Conservation (phyloP, 768 basidiomycete species). For the Cystobasidium onofrii region DNA sequence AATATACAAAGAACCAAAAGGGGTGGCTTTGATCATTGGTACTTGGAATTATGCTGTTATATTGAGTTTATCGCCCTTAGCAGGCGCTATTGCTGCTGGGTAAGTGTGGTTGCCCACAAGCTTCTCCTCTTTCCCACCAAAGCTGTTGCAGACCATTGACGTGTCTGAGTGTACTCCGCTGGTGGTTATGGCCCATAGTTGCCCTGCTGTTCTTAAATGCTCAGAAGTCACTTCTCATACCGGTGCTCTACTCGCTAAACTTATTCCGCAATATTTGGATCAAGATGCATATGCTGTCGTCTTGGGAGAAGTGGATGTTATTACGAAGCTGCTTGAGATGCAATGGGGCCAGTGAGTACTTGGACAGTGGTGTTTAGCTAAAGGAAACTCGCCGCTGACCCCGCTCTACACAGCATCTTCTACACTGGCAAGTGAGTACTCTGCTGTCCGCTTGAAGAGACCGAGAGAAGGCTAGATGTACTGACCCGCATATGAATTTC, state of each 20-base stretch:
- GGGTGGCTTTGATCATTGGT: conserved; percentile 40
- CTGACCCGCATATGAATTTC: no score
- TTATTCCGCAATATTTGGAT: conserved; percentile 70
- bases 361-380: conserved; percentile 3
- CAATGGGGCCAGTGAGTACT: conserved; percentile 28
- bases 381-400: background rate
- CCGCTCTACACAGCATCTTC: conserved; percentile 17
- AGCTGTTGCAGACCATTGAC: background rate
- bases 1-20: conserved; percentile 65
- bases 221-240: conserved; percentile 60
- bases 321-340: conserved; percentile 59
- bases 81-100: conserved; percentile 70
- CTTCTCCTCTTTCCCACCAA: no score
- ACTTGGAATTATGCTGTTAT: conserved; percentile 42
- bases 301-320: conserved; percentile 61
- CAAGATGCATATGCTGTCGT: conserved; percentile 58
- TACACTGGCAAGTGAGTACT: conserved; percentile 27
- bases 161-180: no score
- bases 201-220: conserved; percentile 46
- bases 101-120: conserved; percentile 51
- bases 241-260: conserved; percentile 57
- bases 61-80: conserved; percentile 51
- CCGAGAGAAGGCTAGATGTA: conserved; percentile 40
- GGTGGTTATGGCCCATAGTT: background rate
- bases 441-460: background rate